Conservation (phyloP, 164 flowering plant species). For the Dillenia turbinata region DNA sequence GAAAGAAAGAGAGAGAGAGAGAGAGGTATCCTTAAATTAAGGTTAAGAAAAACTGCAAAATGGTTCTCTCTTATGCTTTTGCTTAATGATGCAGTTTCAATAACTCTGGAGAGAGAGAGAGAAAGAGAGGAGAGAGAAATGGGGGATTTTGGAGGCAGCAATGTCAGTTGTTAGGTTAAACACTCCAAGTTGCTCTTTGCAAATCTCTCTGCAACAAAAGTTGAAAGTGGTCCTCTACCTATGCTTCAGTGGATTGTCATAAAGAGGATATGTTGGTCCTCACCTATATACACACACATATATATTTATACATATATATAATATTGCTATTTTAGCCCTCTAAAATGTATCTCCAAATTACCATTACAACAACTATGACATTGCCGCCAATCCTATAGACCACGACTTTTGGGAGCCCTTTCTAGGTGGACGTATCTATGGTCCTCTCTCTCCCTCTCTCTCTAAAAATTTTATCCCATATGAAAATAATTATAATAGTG, state of each 20-base stretch:
- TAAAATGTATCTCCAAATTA: too few species aligned
- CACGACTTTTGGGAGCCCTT: conserved; percentile 17
- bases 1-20: conserved; percentile 10
- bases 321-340: too few species aligned
- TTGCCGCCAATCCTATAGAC: conserved; percentile 3
- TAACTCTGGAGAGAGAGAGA: background rate
- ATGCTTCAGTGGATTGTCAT: conserved; percentile 8
- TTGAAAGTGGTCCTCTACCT: conserved; percentile 28
- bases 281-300: conserved; percentile 9
- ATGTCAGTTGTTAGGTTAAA: conserved; percentile 7
- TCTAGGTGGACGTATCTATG: background rate
- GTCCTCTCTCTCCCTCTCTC: background rate
- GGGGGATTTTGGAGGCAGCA: too few species aligned
- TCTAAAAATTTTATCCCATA: too few species aligned
- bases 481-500: too few species aligned
- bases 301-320: too few species aligned
- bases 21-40: background rate
- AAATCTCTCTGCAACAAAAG: conserved; percentile 24
- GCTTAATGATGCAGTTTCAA: background rate
- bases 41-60: background rate
- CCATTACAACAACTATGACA: too few species aligned
- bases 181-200: conserved; percentile 14
- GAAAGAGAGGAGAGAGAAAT: background rate
- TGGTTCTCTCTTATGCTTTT: background rate
- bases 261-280: conserved; percentile 27